These are phyloP conservation scores for Lachancea mirantina DNA, from an alignment of 805 yeast species.

Conservation along the genomic window DNA sequence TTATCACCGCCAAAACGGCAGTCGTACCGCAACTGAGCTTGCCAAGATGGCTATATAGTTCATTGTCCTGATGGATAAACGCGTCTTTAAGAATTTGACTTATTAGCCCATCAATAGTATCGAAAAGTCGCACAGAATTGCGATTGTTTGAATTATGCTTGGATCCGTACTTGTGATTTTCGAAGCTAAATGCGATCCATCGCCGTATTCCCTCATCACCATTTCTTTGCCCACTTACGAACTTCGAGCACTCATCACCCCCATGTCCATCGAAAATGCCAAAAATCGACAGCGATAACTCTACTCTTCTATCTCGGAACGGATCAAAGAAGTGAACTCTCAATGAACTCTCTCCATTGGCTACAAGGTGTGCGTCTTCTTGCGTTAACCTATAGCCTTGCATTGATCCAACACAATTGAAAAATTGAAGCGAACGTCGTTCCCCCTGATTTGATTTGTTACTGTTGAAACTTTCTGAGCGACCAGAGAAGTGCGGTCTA, in stretches of 20 bases:
- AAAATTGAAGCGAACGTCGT: conserved; percentile 31
- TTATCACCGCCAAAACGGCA: conserved; percentile 39
- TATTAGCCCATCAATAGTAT: conserved; percentile 31
- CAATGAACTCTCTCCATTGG: conserved; percentile 38
- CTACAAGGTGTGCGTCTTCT: conserved; percentile 66
- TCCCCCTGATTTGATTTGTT: conserved; percentile 9
- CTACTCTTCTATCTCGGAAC: conserved; percentile 21
- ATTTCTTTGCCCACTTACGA: conserved; percentile 8
- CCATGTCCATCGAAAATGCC: conserved; percentile 85
- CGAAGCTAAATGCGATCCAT: conserved; percentile 27
- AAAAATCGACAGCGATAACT: conserved; percentile 38
- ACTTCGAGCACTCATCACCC: conserved; percentile 54
- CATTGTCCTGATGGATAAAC: conserved; percentile 40
- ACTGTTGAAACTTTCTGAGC: neutral
- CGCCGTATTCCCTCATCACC: conserved; percentile 21
- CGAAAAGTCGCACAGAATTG: conserved; percentile 16
- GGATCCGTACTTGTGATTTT: conserved; percentile 24
- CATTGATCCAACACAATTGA: conserved; percentile 66
- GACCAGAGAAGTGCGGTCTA: conserved; percentile 1
- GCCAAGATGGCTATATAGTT: conserved; percentile 35
- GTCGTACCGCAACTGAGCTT: conserved; percentile 46
- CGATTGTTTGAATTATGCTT: neutral
- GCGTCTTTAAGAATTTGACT: conserved; percentile 36
- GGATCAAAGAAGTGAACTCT: conserved; percentile 30
- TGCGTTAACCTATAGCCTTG: conserved; percentile 69